Base-by-base conservation (phyloP, 768 basidiomycete genomes). In the Royoungia palumana region DNA sequence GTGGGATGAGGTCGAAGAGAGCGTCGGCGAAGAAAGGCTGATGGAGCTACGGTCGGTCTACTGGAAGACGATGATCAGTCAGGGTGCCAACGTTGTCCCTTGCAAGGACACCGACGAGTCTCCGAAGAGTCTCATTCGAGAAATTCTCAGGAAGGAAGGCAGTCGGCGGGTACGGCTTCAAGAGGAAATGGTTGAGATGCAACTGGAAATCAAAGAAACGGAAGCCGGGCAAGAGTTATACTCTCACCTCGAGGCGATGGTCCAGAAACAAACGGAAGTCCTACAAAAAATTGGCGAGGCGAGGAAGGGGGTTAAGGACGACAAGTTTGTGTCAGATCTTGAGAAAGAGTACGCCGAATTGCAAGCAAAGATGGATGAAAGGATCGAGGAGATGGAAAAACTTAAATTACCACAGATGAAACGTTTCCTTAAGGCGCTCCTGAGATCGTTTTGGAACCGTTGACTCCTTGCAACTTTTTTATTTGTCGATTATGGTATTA, bases 1-100 rank as follows among this genome's bases (percentile, higher is more conserved):
- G 66, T 74, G 72, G 72, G 67, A 67, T 51, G 59, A 60, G 35
- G 54, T 68, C 14, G 56, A 55, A 1, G 27, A 16, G 6, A 35
- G 27, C 0, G 50, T 57, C 6, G 70, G 66, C 3, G 32, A 53
- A 21, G 38, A 35, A 39, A 59, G 58, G 46, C 21, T 49, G 12
- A 10, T 38, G 3, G 49, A 60, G 30, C 56, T 60, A 6, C 12
- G 2, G 16, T 6, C 0, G 16, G 36, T 45, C 1, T 57, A 45
- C 37, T 57, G 55, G 55, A 40, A 40, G 27, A 2, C n/a, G 2
- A 52, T 57, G 55, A 35, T 54, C 35, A 17, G 17, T 11, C 41
- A 34, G 5, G 61, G 60, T 11, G 55, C 57, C 1, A 37, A 47
- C 3, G 16, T 41, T 17, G 41, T 7, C 38, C 5, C 49, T 13